Evolutionary conservation across 768 basidiomycete species (phyloP).

Genomic region (Leccinum uliginosum): DNA sequence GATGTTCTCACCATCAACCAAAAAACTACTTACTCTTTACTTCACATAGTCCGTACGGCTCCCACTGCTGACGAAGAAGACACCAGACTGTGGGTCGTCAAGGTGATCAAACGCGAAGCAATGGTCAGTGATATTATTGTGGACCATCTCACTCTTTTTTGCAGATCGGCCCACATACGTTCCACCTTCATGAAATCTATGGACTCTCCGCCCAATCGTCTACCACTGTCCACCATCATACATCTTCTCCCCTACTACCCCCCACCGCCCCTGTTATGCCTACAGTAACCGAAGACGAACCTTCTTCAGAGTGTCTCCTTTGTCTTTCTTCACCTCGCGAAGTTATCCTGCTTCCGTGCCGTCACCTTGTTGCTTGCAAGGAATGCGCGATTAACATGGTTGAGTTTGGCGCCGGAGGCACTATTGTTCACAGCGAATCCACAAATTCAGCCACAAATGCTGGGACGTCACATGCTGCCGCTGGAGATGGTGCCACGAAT

Average conservation of each 20-base stretch:
- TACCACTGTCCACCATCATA: constrained; percentile 31
- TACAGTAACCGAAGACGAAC: constrained; percentile 50
- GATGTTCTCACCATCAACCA: constrained; percentile 71
- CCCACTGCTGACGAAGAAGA: constrained; percentile 46
- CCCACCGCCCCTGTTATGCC: constrained; percentile 19
- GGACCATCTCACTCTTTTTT: background rate
- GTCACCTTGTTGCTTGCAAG: constrained; percentile 92
- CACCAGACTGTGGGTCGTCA: constrained; percentile 83
- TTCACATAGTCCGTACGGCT: constrained; percentile 66
- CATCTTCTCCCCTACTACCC: constrained; percentile 48
- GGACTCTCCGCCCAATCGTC: constrained; percentile 67
- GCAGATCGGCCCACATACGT: constrained; percentile 87
- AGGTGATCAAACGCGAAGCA: constrained; percentile 89
- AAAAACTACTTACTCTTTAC: constrained; percentile 84
- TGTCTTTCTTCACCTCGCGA: constrained; percentile 86
- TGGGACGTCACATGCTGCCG: constrained; percentile 19
- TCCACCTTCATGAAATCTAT: constrained; percentile 94
- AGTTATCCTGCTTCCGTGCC: constrained; percentile 88
- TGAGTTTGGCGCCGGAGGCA: constrained; percentile 92
- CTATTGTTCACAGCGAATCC: constrained; percentile 56
- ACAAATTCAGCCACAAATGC: constrained; percentile 27
- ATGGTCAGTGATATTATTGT: constrained; percentile 41
- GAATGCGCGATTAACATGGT: constrained; percentile 97
- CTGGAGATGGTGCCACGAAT: constrained; percentile 18
- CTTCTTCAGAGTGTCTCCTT: constrained; percentile 85